Conservation (phyloP, 2,329 filamentous ascomycete genomes). For the Paracorniculantispora psalliotae region DNA sequence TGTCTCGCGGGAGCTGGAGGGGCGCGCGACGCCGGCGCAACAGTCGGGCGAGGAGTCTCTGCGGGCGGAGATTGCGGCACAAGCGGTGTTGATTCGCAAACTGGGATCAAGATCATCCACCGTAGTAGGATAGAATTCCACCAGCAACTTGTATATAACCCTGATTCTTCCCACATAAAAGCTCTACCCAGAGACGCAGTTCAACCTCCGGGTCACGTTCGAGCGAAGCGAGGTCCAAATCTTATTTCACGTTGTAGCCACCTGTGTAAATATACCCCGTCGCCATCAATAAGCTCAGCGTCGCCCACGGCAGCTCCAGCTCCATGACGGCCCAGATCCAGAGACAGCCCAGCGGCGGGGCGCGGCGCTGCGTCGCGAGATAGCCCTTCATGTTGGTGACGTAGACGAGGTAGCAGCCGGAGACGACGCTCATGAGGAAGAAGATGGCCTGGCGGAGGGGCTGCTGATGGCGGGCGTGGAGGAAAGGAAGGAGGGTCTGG, state of each 20-base stretch:
- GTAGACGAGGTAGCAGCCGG: constrained; percentile 76
- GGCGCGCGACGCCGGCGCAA: constrained; percentile 23
- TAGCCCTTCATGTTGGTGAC: constrained; percentile 78
- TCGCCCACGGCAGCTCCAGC: constrained; percentile 64
- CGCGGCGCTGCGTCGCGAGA: constrained; percentile 83
- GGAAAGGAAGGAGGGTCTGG: constrained; percentile 44
- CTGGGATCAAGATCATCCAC: not conserved
- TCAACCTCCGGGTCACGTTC: too few species aligned
- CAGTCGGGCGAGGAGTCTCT: not conserved
- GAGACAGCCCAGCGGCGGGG: constrained; percentile 80
- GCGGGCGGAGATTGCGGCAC: not conserved
- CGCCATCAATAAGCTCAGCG: constrained; percentile 45
- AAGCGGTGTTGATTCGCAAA: not conserved
- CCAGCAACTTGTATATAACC: too few species aligned
- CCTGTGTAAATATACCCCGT: constrained; percentile 42
- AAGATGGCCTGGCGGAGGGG: constrained; percentile 58
- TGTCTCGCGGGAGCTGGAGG: too few species aligned
- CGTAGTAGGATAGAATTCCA: not conserved
- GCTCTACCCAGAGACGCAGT: too few species aligned
- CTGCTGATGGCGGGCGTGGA: constrained; percentile 42
- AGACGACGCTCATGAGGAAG: constrained; percentile 51
- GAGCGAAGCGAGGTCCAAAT: too few species aligned
- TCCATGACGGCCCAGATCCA: constrained; percentile 95
- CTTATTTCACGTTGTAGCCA: constrained; percentile 43
- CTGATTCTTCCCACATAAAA: too few species aligned